Evolutionary conservation across 78 protist genomes (phyloP).

Genomic region (Protostelium mycophagum): DNA sequence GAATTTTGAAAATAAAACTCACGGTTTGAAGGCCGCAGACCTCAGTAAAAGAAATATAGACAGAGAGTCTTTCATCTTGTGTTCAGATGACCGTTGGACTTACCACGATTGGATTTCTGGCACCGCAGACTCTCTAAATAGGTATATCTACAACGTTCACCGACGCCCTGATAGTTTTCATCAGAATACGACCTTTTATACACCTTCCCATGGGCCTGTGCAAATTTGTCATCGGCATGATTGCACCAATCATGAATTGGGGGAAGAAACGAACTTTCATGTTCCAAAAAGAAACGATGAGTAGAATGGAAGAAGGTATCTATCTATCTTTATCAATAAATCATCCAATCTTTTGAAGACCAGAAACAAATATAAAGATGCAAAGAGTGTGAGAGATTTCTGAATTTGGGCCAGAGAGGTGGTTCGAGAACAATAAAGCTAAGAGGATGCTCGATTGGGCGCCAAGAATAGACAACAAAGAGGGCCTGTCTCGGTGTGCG

Average conservation of each 20-base stretch:
- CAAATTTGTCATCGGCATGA: background rate
- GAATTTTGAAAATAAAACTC: background rate
- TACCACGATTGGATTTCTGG: background rate
- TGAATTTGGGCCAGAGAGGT: no score
- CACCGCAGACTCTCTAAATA: background rate
- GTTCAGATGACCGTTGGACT: background rate
- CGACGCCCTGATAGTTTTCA: background rate
- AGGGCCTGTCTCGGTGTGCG: background rate
- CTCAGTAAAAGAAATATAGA: background rate
- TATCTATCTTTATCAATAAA: no score
- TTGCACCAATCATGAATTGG: background rate
- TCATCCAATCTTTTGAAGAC: background rate
- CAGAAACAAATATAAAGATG: background rate
- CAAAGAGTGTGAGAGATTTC: no score
- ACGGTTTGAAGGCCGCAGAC: background rate
- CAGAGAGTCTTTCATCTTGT: background rate
- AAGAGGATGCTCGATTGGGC: background rate
- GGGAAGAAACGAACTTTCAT: background rate
- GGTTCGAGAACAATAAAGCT: background rate
- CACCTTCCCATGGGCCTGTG: background rate
- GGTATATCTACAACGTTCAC: no score
- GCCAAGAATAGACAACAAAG: background rate
- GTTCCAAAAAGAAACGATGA: background rate
- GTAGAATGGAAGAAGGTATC: background rate
- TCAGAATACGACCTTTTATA: background rate